Base-by-base conservation (phyloP, 768 basidiomycete species). In the Trametes cinnabarina region DNA sequence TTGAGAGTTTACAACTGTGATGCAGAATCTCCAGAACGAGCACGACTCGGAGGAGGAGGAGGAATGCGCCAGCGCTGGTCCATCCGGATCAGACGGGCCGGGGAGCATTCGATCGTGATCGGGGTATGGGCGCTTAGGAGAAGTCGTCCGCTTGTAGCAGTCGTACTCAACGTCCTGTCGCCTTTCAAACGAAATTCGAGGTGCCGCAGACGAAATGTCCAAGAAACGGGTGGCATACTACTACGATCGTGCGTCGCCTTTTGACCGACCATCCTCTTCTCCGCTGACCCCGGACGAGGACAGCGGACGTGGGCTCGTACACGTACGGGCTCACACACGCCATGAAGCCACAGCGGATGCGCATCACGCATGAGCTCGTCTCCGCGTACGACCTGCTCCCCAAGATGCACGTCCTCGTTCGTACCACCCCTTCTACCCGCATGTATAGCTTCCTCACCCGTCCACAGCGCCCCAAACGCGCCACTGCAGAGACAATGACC, bases 311-410 rank as follows among this genome's bases (percentile, higher is more conserved):
- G 28, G 85, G 86, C 22, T 75, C 82, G 30, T 87, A 89, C 68
- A 89, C 90, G 1, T 96, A 93, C 69, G 93, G 92, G 35, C 76
- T 89, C 50, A 88, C 88, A 3, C 95, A 97, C 64, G 90, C 90
- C 46, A 97, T 98, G 93, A 97, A 98, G 73, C 96, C 96, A 0
- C 93, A 96, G 69, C 80, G 96, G 35, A 96, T 98, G 77, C 83
- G 89, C 51, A 88, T 99, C 72, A 90, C 95, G 0, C 94, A 99
- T 70, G 90, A 96, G 63, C 76, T 99, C 51, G 85, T 98, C 30
- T 82, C 86, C 14, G 88, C 92, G 30, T 99, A 98, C 66, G 89
- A 87, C 22, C 89, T 99, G 85, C 79, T 96, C n/a, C 86, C 87
- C 61, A 88, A 91, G 74, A 94, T 98, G 92, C 88, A 96, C 65